Evolutionary conservation across 768 basidiomycete genomes (phyloP).

Genomic region (Guyanaporus albipodus): DNA sequence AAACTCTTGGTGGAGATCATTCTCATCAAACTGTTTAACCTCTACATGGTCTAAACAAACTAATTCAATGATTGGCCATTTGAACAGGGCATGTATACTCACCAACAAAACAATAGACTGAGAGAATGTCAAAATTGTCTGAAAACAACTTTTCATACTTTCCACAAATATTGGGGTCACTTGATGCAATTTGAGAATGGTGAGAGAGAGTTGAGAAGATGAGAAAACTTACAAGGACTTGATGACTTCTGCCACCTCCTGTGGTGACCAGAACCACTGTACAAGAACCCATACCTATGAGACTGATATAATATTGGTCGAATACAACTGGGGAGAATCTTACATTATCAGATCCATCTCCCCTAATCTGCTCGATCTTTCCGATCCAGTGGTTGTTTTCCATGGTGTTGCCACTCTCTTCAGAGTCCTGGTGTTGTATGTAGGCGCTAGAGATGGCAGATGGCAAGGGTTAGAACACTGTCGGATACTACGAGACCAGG

Average conservation of each 20-base stretch:
- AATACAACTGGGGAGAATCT: background rate
- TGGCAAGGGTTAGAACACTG: no score
- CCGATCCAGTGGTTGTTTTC: constrained; percentile 50
- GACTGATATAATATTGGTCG: background rate
- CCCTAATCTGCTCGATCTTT: constrained; percentile 44
- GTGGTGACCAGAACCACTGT: constrained; percentile 52
- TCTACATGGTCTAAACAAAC: constrained; percentile 31
- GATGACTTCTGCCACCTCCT: constrained; percentile 42
- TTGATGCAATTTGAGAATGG: constrained; percentile 17
- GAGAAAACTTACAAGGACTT: constrained; percentile 47
- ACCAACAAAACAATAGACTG: constrained; percentile 46
- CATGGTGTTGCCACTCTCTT: constrained; percentile 14
- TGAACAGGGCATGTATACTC: background rate
- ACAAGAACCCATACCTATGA: constrained; percentile 50
- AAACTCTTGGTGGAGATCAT: constrained; percentile 31
- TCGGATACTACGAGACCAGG: no score
- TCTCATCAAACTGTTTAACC: constrained; percentile 38
- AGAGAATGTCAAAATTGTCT: constrained; percentile 46
- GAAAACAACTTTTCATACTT: constrained; percentile 48
- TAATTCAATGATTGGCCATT: background rate
- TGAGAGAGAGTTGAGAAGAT: background rate
- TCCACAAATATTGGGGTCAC: constrained; percentile 39
- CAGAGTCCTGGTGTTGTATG: constrained; percentile 19
- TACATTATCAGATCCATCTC: constrained; percentile 29
- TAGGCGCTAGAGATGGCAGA: no score